Evolutionary conservation across 768 basidiomycete species (phyloP), one percentile per base, ranked within the genome.

Genomic region (Gloeophyllum trabeum): DNA sequence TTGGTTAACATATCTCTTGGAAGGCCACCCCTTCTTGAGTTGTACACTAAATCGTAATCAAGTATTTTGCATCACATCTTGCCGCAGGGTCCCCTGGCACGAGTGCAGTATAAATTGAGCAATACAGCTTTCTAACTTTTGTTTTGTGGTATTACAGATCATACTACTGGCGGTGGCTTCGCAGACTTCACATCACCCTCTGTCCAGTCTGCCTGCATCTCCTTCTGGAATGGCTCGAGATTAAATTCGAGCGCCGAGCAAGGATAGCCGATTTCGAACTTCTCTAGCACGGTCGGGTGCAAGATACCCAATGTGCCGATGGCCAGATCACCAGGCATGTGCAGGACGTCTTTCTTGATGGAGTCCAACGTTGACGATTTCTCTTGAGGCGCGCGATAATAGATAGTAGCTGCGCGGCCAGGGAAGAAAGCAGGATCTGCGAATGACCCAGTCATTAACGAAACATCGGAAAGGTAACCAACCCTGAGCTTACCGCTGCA

Each of bases 181-280:
- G n/a, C n/a, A n/a, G n/a, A n/a, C 25, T 38, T 45, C 35, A 46
- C 20, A 24, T 73, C 67, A 4, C 71, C 69, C 43, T 72, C 71
- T 38, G 70, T 75, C 73, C 73, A 76, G 45, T 73, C 61, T 53
- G 64, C 67, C 34, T 71, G 65, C 65, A 70, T 69, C 50, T 72
- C 68, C 61, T 81, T 86, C 66, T 85, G 80, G 72, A 99, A 90
- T n/a, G 87, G 87, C 61, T 97, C 93, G 35, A 97, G 69, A 23
- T 81, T 83, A 60, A 99, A 91, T 69, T 99, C 94, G 43, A 99
- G 64, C 5, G 82, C 82, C 24, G 93, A 97, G 64, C 93, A 97
- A 16, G 94, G 94, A 64, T 87, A 93, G 32, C 74, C 75, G 47
- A 98, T 83, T 61, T 98, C 93, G 61, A 94, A 99, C 55, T 89